phyloP scores from a whole-genome alignment of 345 rosid genomes.

The Cardiospermum halicacabum region DNA sequence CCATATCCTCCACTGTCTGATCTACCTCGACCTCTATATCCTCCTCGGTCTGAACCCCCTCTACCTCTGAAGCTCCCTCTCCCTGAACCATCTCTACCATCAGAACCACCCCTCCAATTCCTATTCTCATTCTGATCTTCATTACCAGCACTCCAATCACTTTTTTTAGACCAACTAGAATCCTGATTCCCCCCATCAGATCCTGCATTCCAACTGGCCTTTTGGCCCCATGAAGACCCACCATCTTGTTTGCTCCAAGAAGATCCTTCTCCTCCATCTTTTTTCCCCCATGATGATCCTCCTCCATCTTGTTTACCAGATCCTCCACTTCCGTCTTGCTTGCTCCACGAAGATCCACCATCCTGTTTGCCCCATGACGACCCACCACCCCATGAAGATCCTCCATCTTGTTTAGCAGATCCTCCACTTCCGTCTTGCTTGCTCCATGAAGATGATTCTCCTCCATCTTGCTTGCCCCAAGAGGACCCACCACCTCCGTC shows the following conservation, averaged over 20 bases:
- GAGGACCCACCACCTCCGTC: slow-evolving; percentile 19
- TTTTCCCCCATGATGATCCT: slow-evolving; percentile 13
- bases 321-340: slow-evolving; percentile 31
- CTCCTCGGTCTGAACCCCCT: slow-evolving; percentile 22
- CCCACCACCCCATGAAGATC: slow-evolving; percentile 22
- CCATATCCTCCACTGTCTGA: slow-evolving; percentile 25
- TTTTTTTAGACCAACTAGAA: slow-evolving; percentile 25
- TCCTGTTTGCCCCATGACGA: slow-evolving; percentile 23
- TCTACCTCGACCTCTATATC: slow-evolving; percentile 22
- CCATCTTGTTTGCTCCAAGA: slow-evolving; percentile 27
- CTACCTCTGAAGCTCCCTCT: slow-evolving; percentile 27
- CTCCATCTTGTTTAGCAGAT: background rate
- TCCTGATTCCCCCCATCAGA: slow-evolving; percentile 16
- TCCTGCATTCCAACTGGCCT: slow-evolving; percentile 20
- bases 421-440: background rate
- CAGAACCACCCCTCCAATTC: slow-evolving; percentile 23
- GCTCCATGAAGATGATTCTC: slow-evolving; percentile 22
- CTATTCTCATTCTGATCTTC: slow-evolving; percentile 25
- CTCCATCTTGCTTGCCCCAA: background rate
- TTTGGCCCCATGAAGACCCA: background rate
- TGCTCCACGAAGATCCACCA: slow-evolving; percentile 22
- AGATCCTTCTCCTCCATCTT: slow-evolving; percentile 10
- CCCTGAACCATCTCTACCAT: slow-evolving; percentile 21
- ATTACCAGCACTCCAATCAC: slow-evolving; percentile 20
- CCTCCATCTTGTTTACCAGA: slow-evolving; percentile 24